These are phyloP conservation scores for Ceratocystis papillata DNA, from an alignment of 2,329 filamentous ascomycete genomes.

Conservation along the genomic window DNA sequence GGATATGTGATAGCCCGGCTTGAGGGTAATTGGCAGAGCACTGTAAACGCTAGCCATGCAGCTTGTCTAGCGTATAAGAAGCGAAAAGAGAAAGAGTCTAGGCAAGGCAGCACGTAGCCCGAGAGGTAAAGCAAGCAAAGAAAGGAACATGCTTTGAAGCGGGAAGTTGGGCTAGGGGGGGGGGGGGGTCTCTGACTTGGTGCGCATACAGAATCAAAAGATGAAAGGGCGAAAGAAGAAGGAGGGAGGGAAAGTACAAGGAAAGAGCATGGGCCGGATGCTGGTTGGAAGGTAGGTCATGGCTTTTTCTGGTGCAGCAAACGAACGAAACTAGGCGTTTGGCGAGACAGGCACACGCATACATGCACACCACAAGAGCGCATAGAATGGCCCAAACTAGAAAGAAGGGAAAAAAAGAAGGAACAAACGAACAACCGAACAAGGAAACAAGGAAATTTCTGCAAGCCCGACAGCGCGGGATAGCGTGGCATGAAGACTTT, in stretches of 20 bases:
- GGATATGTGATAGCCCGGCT: neutral
- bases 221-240: neutral
- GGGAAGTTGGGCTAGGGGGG: neutral
- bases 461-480: neutral
- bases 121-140: neutral
- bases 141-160: neutral
- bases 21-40: neutral
- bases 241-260: neutral
- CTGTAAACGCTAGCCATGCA: neutral
- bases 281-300: neutral
- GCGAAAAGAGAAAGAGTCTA: too few relatives aligned
- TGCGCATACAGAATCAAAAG: neutral
- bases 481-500: constrained; percentile 11
- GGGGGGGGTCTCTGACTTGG: neutral
- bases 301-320: constrained; percentile 4
- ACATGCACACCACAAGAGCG: neutral
- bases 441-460: neutral
- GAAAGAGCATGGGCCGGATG: neutral
- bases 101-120: neutral
- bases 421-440: neutral
- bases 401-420: neutral
- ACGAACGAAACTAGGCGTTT: constrained; percentile 8
- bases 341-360: neutral
- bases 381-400: neutral
- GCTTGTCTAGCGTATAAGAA: too few relatives aligned